Percentiles rank a stretch among this genome's conserved stretches.
Conservation (phyloP, 164 flowering plant genomes). For the Liquidambar formosana region DNA sequence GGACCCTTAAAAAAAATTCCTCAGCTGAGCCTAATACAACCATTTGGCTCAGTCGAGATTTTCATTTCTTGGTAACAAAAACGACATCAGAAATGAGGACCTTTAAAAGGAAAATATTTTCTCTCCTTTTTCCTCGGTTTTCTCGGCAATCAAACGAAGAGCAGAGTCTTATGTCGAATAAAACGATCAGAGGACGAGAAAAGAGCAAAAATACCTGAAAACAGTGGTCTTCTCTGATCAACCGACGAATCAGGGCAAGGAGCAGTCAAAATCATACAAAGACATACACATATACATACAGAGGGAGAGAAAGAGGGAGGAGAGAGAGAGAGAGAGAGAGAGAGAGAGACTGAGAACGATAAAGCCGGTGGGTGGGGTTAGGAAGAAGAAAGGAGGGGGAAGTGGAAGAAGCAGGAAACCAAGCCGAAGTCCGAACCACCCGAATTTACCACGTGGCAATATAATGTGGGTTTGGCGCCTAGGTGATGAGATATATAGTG, state of each 20-base stretch:
- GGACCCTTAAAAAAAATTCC: no score
- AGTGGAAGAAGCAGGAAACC: constrained; percentile 1
- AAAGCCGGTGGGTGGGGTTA: no score
- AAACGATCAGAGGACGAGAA: neutral
- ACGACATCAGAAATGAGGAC: no score
- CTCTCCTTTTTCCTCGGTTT: neutral
- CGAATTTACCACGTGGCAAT: constrained; percentile 4
- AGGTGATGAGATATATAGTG: neutral
- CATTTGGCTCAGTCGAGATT: no score
- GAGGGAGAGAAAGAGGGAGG: neutral
- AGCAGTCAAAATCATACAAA: no score
- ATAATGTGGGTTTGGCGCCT: neutral
- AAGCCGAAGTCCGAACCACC: constrained; percentile 8
- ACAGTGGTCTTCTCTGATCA: constrained; percentile 3
- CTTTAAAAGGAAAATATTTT: no score
- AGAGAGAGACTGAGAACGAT: constrained; percentile 8
- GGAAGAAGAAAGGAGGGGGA: neutral
- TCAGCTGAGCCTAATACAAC: no score
- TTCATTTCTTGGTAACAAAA: no score
- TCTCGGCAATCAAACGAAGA: constrained; percentile 2
- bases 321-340: constrained; percentile 7
- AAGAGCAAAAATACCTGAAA: neutral
- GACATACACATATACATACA: neutral
- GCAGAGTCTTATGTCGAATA: neutral
- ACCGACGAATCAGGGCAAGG: neutral